These are phyloP conservation scores for Albifimbria verrucaria DNA, from an alignment of 2,329 filamentous ascomycete species.

Conservation along the genomic window DNA sequence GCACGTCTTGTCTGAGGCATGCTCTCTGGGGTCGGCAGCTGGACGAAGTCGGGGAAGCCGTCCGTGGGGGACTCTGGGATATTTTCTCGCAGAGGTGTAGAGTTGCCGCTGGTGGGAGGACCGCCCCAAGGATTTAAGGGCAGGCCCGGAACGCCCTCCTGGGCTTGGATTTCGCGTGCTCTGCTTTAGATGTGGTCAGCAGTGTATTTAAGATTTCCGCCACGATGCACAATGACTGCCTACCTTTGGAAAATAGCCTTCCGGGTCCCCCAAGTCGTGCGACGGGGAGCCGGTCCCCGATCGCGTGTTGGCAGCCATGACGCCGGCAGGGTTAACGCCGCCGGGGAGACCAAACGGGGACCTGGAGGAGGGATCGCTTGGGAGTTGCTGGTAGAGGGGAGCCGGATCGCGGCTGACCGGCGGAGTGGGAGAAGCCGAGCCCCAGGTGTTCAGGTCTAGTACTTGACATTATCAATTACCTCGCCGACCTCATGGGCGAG, in stretches of 20 bases:
- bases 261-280: slow-evolving; percentile 74
- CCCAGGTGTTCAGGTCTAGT: slow-evolving; percentile 82
- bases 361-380: slow-evolving; percentile 58
- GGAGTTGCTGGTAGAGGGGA: slow-evolving; percentile 83
- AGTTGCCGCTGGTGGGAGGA: slow-evolving; percentile 93
- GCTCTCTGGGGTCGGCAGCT: slow-evolving; percentile 63
- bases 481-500: slow-evolving; percentile 45
- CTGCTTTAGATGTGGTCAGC: slow-evolving; percentile 40
- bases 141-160: slow-evolving; percentile 76
- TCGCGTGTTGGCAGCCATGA: slow-evolving; percentile 61
- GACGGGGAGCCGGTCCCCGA: slow-evolving; percentile 94
- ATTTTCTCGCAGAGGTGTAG: slow-evolving; percentile 91
- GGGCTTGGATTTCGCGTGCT: slow-evolving; percentile 93
- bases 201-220: not conserved
- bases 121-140: slow-evolving; percentile 83
- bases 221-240: slow-evolving; percentile 34
- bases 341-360: slow-evolving; percentile 70
- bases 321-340: slow-evolving; percentile 54
- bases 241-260: slow-evolving; percentile 91
- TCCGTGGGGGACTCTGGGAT: slow-evolving; percentile 96
- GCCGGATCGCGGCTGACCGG: slow-evolving; percentile 68
- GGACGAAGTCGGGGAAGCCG: slow-evolving; percentile 87
- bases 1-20: slow-evolving; percentile 72
- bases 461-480: slow-evolving; percentile 92
- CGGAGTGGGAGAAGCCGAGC: slow-evolving; percentile 70